Evolutionary conservation across 805 yeast species (phyloP).

Genomic region (Torulaspora delbrueckii): DNA sequence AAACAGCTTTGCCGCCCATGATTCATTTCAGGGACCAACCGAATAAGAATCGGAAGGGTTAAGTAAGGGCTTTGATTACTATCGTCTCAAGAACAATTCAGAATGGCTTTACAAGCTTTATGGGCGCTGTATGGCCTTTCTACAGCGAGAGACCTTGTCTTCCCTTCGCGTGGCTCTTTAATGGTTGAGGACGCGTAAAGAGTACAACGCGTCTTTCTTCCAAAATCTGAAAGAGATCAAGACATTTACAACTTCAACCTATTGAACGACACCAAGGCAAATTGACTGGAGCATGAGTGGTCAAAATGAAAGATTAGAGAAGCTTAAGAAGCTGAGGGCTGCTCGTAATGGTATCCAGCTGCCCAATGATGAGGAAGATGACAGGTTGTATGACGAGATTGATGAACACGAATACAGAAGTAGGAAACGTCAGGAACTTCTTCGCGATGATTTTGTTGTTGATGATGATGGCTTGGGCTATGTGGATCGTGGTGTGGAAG

Average conservation of each 20-base stretch:
- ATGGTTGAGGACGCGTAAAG: not conserved
- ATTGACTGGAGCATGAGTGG: constrained; percentile 31
- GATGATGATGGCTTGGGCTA: constrained; percentile 94
- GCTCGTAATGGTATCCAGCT: constrained; percentile 39
- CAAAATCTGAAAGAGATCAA: not conserved
- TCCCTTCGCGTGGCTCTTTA: not conserved
- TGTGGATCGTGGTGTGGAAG: constrained; percentile 88
- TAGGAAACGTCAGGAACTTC: constrained; percentile 71
- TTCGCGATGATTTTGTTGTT: constrained; percentile 89
- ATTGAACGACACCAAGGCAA: not conserved
- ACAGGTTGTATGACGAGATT: constrained; percentile 73
- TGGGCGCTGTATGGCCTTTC: too few relatives aligned
- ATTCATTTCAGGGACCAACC: too few relatives aligned
- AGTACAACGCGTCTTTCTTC: not conserved
- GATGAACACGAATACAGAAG: constrained; percentile 75
- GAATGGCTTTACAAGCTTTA: too few relatives aligned
- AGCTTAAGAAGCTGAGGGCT: constrained; percentile 56
- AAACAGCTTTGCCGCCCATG: too few relatives aligned
- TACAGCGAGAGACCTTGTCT: not conserved
- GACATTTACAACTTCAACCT: not conserved
- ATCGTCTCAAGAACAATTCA: too few relatives aligned
- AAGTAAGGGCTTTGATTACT: too few relatives aligned
- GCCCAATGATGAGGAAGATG: constrained; percentile 38
- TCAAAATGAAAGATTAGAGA: constrained; percentile 47
- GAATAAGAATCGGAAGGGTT: too few relatives aligned